Evolutionary conservation across 805 yeast species (phyloP), one percentile per base, ranked within the genome.

Genomic region (Pichia thaimueangensis): DNA sequence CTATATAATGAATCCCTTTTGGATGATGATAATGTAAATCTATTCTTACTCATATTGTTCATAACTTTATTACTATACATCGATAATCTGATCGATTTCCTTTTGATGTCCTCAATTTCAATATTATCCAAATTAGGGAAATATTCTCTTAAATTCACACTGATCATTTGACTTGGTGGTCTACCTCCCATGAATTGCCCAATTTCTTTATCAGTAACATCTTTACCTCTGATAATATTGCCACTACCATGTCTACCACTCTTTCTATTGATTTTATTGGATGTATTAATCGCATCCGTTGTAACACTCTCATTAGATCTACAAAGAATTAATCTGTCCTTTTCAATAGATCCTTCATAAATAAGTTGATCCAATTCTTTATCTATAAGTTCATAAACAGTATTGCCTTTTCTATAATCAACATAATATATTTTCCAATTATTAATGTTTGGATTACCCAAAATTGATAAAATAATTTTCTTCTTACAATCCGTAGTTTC

Each of bases 91-190:
- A 86, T 86, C 5, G 96, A 85, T 56, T 86, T 88, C 17, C 94
- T 67, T 35, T 89, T 75, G 2, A 96, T 89, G 43, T 82, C 80
- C 47, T 83, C 83, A 48, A 93, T 70, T 44, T 82, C 82, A 35
- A 73, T 70, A 39, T 78, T 74, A 20, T 77, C 80, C 0, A 95
- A 80, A 30, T 80, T 82, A 0, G 98, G 98, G 69, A 93, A 93
- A 60, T 86, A 91, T 49, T 89, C 95, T 2, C 88, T 82, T 49
- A 91, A 67, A 56, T 91, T 87, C 2, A 89, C 80, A 2, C 97
- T 86, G 47, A 91, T 93, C 52, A 89, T 73, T 57, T 87, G 95
- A 46, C 93, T 81, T 1, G 97, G 89, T 6, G 98, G 98, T 55
- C 98, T 71, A 60, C 86, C 96, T 20, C 94, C 94, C 60, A 82